phyloP scores from a whole-genome alignment of 1,139 yeast species.

The Sugiyamaella neomexicana region DNA sequence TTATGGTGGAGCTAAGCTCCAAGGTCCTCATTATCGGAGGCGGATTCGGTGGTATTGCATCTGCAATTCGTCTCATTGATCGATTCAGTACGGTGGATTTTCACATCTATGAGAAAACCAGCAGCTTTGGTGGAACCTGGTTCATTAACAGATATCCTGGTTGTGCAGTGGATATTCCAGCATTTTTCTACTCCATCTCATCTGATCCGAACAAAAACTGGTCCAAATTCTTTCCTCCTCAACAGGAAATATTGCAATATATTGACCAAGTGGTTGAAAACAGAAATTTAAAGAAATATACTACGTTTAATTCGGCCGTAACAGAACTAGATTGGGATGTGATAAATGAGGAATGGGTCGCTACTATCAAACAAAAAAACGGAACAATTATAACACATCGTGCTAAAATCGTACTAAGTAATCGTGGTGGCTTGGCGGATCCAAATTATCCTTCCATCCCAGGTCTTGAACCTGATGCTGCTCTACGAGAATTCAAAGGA shows the following conservation, averaged over 20 bases:
- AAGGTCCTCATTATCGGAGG: constrained; percentile 24
- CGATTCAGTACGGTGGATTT: constrained; percentile 23
- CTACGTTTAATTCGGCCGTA: constrained; percentile 25
- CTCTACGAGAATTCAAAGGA: constrained; percentile 42
- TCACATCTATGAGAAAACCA: constrained; percentile 22
- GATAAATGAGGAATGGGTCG: constrained; percentile 27
- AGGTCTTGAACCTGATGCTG: constrained; percentile 32
- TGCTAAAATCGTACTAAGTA: constrained; percentile 21
- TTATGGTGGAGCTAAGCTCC: constrained; percentile 3
- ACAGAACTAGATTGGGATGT: constrained; percentile 26
- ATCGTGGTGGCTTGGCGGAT: constrained; percentile 23
- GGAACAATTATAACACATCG: constrained; percentile 6
- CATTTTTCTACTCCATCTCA: constrained; percentile 34
- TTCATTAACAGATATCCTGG: constrained; percentile 53
- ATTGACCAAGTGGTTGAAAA: constrained; percentile 30
- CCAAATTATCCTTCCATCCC: constrained; percentile 22
- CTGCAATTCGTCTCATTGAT: constrained; percentile 21
- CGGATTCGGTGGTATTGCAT: constrained; percentile 28
- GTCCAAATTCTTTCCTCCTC: constrained; percentile 31
- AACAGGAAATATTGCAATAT: constrained; percentile 32
- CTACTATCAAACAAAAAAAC: constrained; percentile 15
- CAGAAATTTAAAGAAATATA: constrained; percentile 10
- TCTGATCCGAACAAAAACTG: constrained; percentile 35
- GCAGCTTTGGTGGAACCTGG: constrained; percentile 53
- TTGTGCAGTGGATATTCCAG: constrained; percentile 34